phyloP scores from a whole-genome alignment of 2,329 filamentous ascomycete genomes.

The Cryphonectria japonica region DNA sequence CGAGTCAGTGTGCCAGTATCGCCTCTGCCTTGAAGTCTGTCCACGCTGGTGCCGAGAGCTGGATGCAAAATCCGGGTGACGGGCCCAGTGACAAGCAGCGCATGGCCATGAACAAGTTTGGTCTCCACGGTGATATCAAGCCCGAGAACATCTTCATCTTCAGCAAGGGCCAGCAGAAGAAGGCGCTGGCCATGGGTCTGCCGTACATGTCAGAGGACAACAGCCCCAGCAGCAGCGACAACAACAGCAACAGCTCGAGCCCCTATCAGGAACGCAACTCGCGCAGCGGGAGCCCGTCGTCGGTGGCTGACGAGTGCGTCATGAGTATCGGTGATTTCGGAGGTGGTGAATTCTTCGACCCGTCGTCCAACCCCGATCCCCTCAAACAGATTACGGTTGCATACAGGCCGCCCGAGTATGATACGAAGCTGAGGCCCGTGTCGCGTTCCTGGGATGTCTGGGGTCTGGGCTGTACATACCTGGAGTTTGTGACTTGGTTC shows the following conservation, averaged over 20 bases:
- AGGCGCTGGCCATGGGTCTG: slow-evolving; percentile 26
- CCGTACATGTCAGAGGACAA: slow-evolving; percentile 19
- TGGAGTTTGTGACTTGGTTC: slow-evolving; percentile 34
- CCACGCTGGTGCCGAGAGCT: slow-evolving; percentile 29
- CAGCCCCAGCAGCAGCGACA: slow-evolving; percentile 1
- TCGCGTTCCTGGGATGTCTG: slow-evolving; percentile 34
- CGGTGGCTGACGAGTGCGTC: slow-evolving; percentile 21
- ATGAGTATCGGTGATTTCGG: slow-evolving; percentile 30
- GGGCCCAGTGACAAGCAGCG: slow-evolving; percentile 25
- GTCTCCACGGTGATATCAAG: slow-evolving; percentile 31
- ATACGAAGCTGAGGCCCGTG: slow-evolving; percentile 30
- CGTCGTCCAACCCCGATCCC: slow-evolving; percentile 26
- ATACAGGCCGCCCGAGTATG: slow-evolving; percentile 29
- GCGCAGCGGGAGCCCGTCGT: slow-evolving; percentile 21
- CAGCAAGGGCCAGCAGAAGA: slow-evolving; percentile 27
- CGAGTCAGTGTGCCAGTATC: slow-evolving; percentile 28
- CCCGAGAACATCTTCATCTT: slow-evolving; percentile 31
- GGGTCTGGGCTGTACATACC: slow-evolving; percentile 34
- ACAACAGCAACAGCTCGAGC: slow-evolving; percentile 10
- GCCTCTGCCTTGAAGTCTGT: slow-evolving; percentile 29
- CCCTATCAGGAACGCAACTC: slow-evolving; percentile 18
- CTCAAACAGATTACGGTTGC: slow-evolving; percentile 29
- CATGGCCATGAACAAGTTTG: slow-evolving; percentile 28
- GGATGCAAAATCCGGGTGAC: slow-evolving; percentile 22
- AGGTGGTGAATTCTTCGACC: slow-evolving; percentile 30